Conservation (phyloP, 2,329 filamentous ascomycete genomes). For the Fusarium globosum region DNA sequence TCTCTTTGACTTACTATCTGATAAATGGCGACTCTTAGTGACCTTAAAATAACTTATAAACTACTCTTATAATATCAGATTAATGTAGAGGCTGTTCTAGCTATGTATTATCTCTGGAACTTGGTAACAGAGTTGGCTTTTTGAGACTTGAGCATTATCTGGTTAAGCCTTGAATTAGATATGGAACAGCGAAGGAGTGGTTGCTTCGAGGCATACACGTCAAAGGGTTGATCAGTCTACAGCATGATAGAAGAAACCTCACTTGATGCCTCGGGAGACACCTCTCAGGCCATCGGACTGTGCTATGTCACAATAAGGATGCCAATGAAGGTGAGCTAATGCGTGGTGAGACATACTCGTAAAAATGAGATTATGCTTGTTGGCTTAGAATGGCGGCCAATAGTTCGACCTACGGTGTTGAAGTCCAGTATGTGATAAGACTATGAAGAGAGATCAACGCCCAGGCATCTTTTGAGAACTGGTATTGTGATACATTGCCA, state of each 20-base stretch:
- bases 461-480: not conserved
- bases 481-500: no score
- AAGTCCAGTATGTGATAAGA: not conserved
- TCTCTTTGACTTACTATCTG: no score
- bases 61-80: no score
- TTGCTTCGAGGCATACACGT: no score
- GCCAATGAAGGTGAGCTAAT: not conserved
- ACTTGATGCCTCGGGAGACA: not conserved
- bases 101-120: no score
- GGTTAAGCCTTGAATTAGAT: no score
- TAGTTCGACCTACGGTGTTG: not conserved
- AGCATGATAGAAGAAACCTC: not conserved
- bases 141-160: no score
- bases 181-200: no score
- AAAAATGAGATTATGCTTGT: not conserved
- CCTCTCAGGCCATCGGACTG: not conserved
- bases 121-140: no score
- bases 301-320: not conserved
- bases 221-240: not conserved
- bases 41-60: no score
- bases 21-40: no score
- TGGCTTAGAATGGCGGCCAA: not conserved
- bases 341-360: not conserved
- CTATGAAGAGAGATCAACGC: not conserved
- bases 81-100: no score